Evolutionary conservation across 2,329 filamentous ascomycete genomes (phyloP), one percentile per base, ranked within the genome.

Genomic region (Elsinoe australis): DNA sequence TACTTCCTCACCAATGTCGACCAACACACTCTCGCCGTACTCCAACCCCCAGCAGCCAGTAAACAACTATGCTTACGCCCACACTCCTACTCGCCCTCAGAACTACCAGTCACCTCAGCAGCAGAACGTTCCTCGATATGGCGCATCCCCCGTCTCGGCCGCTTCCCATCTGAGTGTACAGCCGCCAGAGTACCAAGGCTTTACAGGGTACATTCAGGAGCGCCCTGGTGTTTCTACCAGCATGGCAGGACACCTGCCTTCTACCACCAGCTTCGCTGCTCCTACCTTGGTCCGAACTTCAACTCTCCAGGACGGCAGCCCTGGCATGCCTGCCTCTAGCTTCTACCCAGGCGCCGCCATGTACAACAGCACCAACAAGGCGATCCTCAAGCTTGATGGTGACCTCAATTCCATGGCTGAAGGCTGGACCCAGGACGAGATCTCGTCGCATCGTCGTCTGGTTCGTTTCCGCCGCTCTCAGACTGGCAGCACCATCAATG

Each of bases 381-480:
- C 89, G 0, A 72, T 83, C 14, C 71, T 96, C 22, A 87, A 92
- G 60, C 83, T 96, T 51, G 78, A 84, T 47, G 89, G 89, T 15
- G 86, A 95, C 59, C 75, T 98, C 39, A 81, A 88, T 45, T 71
- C 74, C 5, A 95, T 96, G 90, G 80, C 81, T 0, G 77, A 84
- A 53, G 77, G 81, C 53, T 98, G 92, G 92, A 83, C 79, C 1
- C 68, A 75, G 21, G 87, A 94, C 53, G 92, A 98, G 64, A 82
- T 80, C 68, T 77, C 82, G 29, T 80, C 80, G 47, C 84, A 85
- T 58, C 76, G 92, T 38, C 79, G 92, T 28, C 82, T 98, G 29
- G 89, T 98, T 14, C 79, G 89, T 58, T 98, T 98, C 70, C 82
- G 77, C 58, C 83, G 92, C 58, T 79, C 78, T 52, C 90, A 96